These are phyloP conservation scores for Phytophthora podocarpi DNA, from an alignment of 352 stramenopile genomes.

Conservation along the genomic window DNA sequence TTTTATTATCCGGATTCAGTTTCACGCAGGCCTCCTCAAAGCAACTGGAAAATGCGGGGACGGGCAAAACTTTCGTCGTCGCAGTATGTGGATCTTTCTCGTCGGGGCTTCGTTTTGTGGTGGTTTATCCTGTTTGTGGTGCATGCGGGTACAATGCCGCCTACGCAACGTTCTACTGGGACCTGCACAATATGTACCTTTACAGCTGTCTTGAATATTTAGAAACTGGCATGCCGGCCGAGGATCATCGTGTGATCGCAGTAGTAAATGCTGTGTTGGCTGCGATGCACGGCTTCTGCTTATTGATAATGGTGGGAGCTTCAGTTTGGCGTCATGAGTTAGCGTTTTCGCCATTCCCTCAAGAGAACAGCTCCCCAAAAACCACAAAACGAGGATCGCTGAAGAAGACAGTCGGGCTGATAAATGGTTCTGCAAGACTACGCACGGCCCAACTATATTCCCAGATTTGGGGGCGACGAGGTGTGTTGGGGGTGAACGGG, in stretches of 20 bases:
- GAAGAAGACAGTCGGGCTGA: background rate
- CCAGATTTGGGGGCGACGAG: constrained; percentile 10
- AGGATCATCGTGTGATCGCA: constrained; percentile 18
- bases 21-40: too few relatives aligned
- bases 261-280: constrained; percentile 26
- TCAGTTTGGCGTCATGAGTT: constrained; percentile 13
- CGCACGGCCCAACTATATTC: constrained; percentile 7
- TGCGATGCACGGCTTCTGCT: constrained; percentile 14
- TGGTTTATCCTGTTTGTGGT: constrained; percentile 11
- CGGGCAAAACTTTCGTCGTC: too few relatives aligned
- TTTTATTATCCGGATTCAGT: too few relatives aligned
- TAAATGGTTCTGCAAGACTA: background rate
- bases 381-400: too few relatives aligned
- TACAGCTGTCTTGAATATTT: constrained; percentile 25
- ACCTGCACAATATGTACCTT: constrained; percentile 20
- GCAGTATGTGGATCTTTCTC: background rate
- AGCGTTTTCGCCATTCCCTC: background rate
- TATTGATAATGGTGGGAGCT: constrained; percentile 11
- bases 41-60: too few relatives aligned
- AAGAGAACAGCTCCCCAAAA: background rate
- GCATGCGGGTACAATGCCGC: constrained; percentile 13
- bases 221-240: constrained; percentile 13
- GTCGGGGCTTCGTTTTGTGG: background rate
- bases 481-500: constrained; percentile 28
- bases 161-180: constrained; percentile 28